Conservation (phyloP, 768 basidiomycete genomes). For the Mycena galopus region DNA sequence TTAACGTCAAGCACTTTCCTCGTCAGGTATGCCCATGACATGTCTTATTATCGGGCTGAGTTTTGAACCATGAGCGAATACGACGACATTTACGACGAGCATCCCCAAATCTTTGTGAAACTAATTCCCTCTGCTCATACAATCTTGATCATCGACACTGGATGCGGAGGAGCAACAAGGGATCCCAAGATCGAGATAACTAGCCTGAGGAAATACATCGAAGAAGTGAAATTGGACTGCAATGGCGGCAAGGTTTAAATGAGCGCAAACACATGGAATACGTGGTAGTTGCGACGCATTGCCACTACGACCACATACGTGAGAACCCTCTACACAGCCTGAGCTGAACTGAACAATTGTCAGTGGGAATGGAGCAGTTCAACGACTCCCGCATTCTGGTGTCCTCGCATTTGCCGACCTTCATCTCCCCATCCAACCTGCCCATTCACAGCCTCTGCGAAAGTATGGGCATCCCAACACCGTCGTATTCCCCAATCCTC, state of each 20-base stretch:
- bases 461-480: constrained; percentile 53
- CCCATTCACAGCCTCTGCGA: constrained; percentile 63
- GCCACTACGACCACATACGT: constrained; percentile 73
- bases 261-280: constrained; percentile 56
- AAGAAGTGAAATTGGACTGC: constrained; percentile 56
- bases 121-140: constrained; percentile 52
- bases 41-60: neutral
- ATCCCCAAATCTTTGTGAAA: constrained; percentile 69
- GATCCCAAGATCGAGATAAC: constrained; percentile 55
- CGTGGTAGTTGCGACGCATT: constrained; percentile 64
- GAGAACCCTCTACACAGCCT: constrained; percentile 39
- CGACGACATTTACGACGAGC: constrained; percentile 64
- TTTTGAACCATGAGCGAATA: constrained; percentile 55
- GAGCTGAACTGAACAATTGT: neutral
- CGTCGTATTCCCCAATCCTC: constrained; percentile 61
- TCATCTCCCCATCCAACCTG: constrained; percentile 56
- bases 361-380: constrained; percentile 66
- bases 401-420: constrained; percentile 61
- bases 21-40: constrained; percentile 22
- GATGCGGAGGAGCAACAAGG: constrained; percentile 63
- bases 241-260: constrained; percentile 60
- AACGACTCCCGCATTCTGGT: constrained; percentile 60
- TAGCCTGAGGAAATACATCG: constrained; percentile 63
- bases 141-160: constrained; percentile 66
- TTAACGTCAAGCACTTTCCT: constrained; percentile 51